These are phyloP conservation scores for Syzygium aromaticum DNA, from an alignment of 345 rosid species.

Conservation along the genomic window DNA sequence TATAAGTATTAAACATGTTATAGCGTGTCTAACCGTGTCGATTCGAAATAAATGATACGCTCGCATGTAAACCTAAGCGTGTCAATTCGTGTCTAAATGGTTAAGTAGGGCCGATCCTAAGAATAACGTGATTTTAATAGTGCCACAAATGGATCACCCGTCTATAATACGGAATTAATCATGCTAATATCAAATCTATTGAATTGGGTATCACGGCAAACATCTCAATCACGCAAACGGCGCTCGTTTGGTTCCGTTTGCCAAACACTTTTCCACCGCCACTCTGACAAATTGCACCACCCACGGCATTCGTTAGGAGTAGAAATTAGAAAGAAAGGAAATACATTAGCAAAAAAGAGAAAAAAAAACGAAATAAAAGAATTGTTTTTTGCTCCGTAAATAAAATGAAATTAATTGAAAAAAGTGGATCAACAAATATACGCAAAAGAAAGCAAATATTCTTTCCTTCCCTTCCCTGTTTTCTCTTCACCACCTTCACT, in stretches of 20 bases:
- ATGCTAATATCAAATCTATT: neutral
- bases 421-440: neutral
- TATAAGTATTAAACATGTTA: rapidly evolving
- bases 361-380: neutral
- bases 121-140: neutral
- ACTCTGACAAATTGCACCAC: neutral
- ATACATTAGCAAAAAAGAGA: neutral
- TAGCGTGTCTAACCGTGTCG: rapidly evolving
- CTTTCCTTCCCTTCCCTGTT: neutral
- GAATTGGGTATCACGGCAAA: neutral
- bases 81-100: neutral
- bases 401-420: neutral
- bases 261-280: neutral
- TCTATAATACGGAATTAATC: neutral
- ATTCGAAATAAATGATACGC: neutral
- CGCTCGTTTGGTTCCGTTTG: neutral
- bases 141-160: neutral
- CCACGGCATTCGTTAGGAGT: neutral
- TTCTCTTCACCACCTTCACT: neutral
- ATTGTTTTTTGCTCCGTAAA: too few relatives aligned
- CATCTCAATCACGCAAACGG: neutral
- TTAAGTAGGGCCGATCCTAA: neutral
- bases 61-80: rapidly evolving
- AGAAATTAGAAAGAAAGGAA: too few relatives aligned
- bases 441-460: neutral